A percentile compares a stretch with the other conserved stretches of the same genome.
phyloP scores from a whole-genome alignment of 2,329 filamentous ascomycete genomes.

The Chalaropsis ovoidea region DNA sequence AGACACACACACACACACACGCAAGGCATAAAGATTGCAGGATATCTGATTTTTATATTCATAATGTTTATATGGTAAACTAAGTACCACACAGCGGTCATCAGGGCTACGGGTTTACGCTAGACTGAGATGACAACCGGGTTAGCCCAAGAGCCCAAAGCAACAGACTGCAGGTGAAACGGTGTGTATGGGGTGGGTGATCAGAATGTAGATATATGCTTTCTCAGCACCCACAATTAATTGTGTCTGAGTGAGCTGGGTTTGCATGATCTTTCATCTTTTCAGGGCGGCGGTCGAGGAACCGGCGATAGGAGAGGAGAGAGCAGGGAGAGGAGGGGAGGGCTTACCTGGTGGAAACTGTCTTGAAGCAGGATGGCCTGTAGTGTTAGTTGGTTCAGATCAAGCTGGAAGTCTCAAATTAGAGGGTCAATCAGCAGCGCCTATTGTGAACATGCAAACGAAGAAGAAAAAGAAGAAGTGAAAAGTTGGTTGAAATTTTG shows the following conservation, averaged over 20 bases:
- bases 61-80: neutral
- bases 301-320: neutral
- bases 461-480: neutral
- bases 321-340: neutral
- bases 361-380: neutral
- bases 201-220: conserved; percentile 25
- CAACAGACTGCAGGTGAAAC: neutral
- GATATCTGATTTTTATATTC: neutral
- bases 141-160: conserved; percentile 4
- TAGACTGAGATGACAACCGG: neutral
- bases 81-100: neutral
- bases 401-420: neutral
- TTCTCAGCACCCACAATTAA: conserved; percentile 23
- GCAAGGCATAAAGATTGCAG: neutral
- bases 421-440: too few relatives aligned
- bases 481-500: neutral
- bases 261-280: conserved; percentile 24
- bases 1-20: neutral
- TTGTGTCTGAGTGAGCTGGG: conserved; percentile 25
- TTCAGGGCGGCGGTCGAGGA: neutral
- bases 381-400: neutral
- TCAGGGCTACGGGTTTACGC: neutral
- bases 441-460: neutral
- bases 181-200: conserved; percentile 11
- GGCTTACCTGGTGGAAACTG: conserved; percentile 17